These are phyloP conservation scores for Corynespora cassiicola DNA, from an alignment of 2,329 filamentous ascomycete species.

Conservation along the genomic window DNA sequence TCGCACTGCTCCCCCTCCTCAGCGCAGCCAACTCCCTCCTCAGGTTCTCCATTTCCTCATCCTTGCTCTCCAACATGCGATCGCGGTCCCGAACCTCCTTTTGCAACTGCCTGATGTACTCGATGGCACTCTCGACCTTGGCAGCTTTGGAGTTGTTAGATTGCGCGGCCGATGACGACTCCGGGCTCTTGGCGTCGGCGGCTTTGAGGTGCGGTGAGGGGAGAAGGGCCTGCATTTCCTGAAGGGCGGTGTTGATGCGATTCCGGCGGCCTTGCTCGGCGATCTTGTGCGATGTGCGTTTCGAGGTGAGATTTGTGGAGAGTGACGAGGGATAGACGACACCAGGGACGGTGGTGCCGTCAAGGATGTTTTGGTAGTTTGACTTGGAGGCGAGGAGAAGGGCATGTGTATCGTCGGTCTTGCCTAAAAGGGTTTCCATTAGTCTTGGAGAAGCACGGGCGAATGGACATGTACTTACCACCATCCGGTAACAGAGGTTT, in stretches of 20 bases:
- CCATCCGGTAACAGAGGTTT: slow-evolving; percentile 83
- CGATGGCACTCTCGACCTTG: slow-evolving; percentile 96
- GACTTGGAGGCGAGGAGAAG: slow-evolving; percentile 90
- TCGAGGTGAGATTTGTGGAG: slow-evolving; percentile 92
- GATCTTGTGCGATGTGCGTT: slow-evolving; percentile 96
- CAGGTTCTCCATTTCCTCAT: slow-evolving; percentile 62
- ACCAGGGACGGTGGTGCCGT: slow-evolving; percentile 88
- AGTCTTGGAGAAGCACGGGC: too few relatives aligned
- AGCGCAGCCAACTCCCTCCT: slow-evolving; percentile 58
- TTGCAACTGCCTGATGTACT: slow-evolving; percentile 89
- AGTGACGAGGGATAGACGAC: slow-evolving; percentile 90
- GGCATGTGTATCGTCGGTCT: slow-evolving; percentile 67
- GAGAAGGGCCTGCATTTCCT: slow-evolving; percentile 88
- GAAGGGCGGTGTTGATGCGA: slow-evolving; percentile 90
- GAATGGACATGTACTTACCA: slow-evolving; percentile 52
- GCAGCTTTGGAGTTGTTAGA: slow-evolving; percentile 79
- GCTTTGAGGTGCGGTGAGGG: slow-evolving; percentile 59
- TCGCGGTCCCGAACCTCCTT: slow-evolving; percentile 72
- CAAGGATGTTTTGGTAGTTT: slow-evolving; percentile 96
- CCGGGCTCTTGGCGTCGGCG: slow-evolving; percentile 44
- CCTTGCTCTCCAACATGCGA: slow-evolving; percentile 67
- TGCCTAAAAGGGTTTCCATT: too few relatives aligned
- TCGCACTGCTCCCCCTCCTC: slow-evolving; percentile 20
- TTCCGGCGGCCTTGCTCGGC: slow-evolving; percentile 96
- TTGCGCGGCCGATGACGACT: slow-evolving; percentile 43